These are phyloP conservation scores for Hypoxylon sp. DNA, from an alignment of 2,329 filamentous ascomycete species.

Conservation along the genomic window DNA sequence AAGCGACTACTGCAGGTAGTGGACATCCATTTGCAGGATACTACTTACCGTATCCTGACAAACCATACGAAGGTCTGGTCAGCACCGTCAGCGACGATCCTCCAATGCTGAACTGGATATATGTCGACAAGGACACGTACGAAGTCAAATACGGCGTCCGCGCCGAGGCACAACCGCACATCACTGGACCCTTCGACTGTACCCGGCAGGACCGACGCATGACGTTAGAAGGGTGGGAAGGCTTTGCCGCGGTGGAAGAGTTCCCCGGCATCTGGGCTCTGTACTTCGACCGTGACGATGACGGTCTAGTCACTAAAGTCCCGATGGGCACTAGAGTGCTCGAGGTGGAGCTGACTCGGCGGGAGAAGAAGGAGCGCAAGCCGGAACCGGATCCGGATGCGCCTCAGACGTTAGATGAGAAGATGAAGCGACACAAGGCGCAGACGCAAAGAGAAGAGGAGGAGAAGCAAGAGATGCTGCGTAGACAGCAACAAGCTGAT, in stretches of 20 bases:
- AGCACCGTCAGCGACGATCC: conserved; percentile 63
- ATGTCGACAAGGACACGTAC: conserved; percentile 59
- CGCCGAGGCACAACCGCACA: conserved; percentile 56
- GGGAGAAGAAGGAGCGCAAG: conserved; percentile 61
- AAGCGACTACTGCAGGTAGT: conserved; percentile 46
- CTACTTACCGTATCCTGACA: conserved; percentile 68
- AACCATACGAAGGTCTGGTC: conserved; percentile 60
- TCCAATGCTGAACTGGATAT: conserved; percentile 66
- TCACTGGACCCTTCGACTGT: conserved; percentile 64
- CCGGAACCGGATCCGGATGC: conserved; percentile 45
- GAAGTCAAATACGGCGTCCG: conserved; percentile 62
- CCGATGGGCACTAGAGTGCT: conserved; percentile 62
- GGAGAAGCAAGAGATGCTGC: conserved; percentile 39
- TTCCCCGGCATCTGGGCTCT: conserved; percentile 59
- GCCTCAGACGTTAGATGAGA: conserved; percentile 49
- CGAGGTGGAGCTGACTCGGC: conserved; percentile 66
- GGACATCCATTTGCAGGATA: conserved; percentile 69
- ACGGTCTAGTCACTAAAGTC: conserved; percentile 60
- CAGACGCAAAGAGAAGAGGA: conserved; percentile 44
- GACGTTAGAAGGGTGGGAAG: conserved; percentile 63
- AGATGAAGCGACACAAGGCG: conserved; percentile 49
- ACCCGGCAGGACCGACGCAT: conserved; percentile 65
- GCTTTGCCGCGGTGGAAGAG: conserved; percentile 62
- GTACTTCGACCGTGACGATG: conserved; percentile 62
- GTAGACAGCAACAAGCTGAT: conserved; percentile 20